Percentiles rank a stretch among this genome's conserved stretches.
Conservation (phyloP, 1,284 basidiomycete genomes). For the Ustilago hordei region DNA sequence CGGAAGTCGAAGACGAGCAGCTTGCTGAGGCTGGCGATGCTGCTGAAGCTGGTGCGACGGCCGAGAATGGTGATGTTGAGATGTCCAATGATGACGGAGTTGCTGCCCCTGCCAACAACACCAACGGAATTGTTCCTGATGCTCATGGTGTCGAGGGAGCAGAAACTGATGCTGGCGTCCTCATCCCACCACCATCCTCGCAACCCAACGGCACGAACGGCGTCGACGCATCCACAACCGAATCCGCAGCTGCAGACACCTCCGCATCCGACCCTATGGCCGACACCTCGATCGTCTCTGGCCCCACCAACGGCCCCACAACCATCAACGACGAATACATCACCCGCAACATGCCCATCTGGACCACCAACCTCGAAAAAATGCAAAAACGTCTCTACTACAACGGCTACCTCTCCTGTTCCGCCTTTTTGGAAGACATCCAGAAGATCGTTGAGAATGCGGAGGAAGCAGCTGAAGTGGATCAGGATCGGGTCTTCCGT, state of each 20-base stretch:
- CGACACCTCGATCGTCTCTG: conserved; percentile 20
- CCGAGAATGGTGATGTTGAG: conserved; percentile 25
- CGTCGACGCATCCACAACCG: not conserved
- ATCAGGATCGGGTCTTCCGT: conserved; percentile 79
- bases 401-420: conserved; percentile 86
- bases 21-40: conserved; percentile 6
- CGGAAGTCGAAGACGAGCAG: conserved; percentile 14
- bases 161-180: not conserved
- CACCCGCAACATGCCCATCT: conserved; percentile 61
- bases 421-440: conserved; percentile 88
- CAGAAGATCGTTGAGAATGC: conserved; percentile 91
- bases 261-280: conserved; percentile 3
- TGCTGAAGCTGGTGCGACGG: not conserved
- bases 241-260: not conserved
- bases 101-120: conserved; percentile 7
- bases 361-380: conserved; percentile 76
- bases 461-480: conserved; percentile 73
- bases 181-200: conserved; percentile 24
- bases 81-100: conserved; percentile 28
- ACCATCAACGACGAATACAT: conserved; percentile 36
- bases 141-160: conserved; percentile 5
- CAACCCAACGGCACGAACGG: conserved; percentile 21
- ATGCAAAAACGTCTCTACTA: conserved; percentile 89
- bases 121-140: conserved; percentile 5
- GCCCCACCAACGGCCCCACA: conserved; percentile 6